Conservation (phyloP, 129 eudicot genomes). For the Apium graveolens region DNA sequence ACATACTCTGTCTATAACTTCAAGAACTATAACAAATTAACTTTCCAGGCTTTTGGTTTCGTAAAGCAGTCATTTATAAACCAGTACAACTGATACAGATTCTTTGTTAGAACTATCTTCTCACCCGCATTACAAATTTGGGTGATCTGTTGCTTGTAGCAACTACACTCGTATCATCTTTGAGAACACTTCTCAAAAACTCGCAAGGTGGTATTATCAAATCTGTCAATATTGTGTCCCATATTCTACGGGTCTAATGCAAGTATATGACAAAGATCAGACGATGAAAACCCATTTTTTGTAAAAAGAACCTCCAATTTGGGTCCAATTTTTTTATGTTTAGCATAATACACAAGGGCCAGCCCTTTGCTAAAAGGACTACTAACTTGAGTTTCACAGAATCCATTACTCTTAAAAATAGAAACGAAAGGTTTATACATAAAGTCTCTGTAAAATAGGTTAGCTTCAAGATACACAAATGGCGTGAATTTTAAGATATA, state of each 20-base stretch:
- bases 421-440: not conserved
- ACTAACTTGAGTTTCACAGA: conserved; percentile 6
- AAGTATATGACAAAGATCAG: not conserved
- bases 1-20: not conserved
- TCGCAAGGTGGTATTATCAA: not conserved
- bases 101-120: not conserved
- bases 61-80: not conserved
- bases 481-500: not conserved
- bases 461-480: not conserved
- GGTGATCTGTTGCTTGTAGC: no score
- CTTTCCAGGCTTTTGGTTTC: not conserved
- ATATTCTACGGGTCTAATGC: not conserved
- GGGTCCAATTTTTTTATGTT: not conserved
- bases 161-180: not conserved
- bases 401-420: conserved; percentile 2
- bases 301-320: not conserved
- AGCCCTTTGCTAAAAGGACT: not conserved
- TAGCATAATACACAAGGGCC: not conserved
- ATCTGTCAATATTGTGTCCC: not conserved
- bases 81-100: not conserved
- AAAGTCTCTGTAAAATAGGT: not conserved
- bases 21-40: not conserved
- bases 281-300: not conserved
- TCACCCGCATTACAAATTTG: no score
- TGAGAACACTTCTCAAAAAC: not conserved